These are phyloP conservation scores for Desmodesmus armatus DNA, from an alignment of 139 green algal species.

Conservation along the genomic window DNA sequence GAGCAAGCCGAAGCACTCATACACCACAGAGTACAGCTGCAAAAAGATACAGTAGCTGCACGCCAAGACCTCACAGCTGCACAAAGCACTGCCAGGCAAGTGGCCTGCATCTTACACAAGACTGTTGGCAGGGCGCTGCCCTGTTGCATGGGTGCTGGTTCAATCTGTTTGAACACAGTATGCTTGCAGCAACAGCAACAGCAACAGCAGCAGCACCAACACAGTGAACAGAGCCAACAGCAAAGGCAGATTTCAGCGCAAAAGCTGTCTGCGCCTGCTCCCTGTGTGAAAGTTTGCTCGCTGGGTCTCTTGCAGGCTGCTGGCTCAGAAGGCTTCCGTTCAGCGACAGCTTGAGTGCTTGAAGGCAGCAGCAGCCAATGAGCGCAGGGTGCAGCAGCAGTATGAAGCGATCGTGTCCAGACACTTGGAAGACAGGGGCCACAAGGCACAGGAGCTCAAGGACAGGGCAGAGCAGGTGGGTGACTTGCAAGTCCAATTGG, in stretches of 20 bases:
- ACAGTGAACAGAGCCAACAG: no score
- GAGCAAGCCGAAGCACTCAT: no score
- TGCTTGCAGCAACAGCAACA: neutral
- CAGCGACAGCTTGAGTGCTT: neutral
- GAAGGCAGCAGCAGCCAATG: neutral
- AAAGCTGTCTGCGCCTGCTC: neutral
- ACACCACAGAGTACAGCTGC: no score
- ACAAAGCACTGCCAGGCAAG: no score
- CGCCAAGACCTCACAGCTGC: no score
- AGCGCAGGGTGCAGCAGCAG: constrained; percentile 28
- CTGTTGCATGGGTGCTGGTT: no score
- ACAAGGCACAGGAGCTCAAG: neutral
- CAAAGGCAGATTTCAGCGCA: no score
- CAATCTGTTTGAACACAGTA: neutral
- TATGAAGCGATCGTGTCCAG: neutral
- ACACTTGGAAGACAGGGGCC: constrained; percentile 3
- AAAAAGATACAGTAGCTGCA: no score
- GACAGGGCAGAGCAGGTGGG: neutral
- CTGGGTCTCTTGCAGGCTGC: neutral
- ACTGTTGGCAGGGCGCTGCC: no score
- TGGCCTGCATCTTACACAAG: no score
- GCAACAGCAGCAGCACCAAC: neutral
- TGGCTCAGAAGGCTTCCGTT: neutral
- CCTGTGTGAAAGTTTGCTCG: neutral
- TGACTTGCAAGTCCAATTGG: neutral